Evolutionary conservation across 1,139 yeast species (phyloP).

Genomic region (Magnusiomyces magnusii): DNA sequence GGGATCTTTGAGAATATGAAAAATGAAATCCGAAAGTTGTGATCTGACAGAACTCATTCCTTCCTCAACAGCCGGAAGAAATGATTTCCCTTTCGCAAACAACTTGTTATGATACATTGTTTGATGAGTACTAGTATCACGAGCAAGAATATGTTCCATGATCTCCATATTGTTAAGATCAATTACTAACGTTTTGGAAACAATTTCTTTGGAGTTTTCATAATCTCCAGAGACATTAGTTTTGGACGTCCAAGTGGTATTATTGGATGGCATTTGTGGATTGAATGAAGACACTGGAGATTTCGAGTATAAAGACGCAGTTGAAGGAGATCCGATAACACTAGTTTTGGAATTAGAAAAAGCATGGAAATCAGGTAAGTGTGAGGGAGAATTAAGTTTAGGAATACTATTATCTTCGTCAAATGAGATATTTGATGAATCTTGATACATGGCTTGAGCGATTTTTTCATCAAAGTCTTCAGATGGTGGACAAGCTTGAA

Average conservation of each 20-base stretch:
- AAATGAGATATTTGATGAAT: neutral
- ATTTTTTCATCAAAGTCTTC: conserved; percentile 25
- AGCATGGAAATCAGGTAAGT: neutral
- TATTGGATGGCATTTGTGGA: neutral
- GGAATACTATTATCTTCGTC: neutral
- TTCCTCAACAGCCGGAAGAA: neutral
- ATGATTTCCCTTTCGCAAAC: neutral
- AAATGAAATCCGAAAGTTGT: neutral
- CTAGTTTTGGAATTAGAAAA: neutral
- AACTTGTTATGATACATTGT: neutral
- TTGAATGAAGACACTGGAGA: too few relatives aligned
- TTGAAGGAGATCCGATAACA: neutral
- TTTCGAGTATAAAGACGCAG: neutral
- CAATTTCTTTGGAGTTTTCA: conserved; percentile 92
- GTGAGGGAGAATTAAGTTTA: neutral
- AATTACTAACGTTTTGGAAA: conserved; percentile 64
- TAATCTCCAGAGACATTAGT: neutral
- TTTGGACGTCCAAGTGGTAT: neutral
- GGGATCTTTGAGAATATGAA: neutral
- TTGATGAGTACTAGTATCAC: neutral
- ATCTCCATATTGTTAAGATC: neutral
- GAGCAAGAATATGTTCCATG: neutral
- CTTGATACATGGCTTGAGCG: conserved; percentile 20
- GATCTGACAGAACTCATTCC: neutral
- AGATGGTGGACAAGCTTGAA: conserved; percentile 25